These are phyloP conservation scores for Ceratonia siliqua DNA, from an alignment of 306 rosid species.

Conservation along the genomic window DNA sequence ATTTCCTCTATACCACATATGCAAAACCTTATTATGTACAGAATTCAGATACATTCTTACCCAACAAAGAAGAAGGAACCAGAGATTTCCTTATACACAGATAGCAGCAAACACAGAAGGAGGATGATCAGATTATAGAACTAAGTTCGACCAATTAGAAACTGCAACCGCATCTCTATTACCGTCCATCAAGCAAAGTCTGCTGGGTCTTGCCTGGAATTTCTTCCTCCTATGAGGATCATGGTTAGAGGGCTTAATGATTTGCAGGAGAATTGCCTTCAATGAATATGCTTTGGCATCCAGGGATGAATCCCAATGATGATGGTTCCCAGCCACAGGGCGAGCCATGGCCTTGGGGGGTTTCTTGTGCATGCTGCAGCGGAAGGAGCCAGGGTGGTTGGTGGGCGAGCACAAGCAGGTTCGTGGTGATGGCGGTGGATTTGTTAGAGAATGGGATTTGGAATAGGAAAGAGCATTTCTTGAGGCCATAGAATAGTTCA, in stretches of 20 bases:
- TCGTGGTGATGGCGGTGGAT: conserved; percentile 27
- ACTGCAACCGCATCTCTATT: conserved; percentile 32
- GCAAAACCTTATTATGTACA: conserved; percentile 9
- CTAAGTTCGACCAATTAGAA: conserved; percentile 19
- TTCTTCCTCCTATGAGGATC: conserved; percentile 50
- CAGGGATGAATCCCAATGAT: neutral
- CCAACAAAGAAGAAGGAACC: too few relatives aligned
- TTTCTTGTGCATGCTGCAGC: conserved; percentile 64
- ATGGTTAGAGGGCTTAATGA: conserved; percentile 50
- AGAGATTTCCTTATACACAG: neutral
- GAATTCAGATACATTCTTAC: neutral
- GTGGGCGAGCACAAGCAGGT: conserved; percentile 70
- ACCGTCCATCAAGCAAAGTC: conserved; percentile 48
- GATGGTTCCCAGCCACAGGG: neutral
- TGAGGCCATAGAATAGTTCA: conserved; percentile 43
- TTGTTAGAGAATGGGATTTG: conserved; percentile 7
- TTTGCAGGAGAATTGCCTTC: conserved; percentile 50
- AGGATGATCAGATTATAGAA: neutral
- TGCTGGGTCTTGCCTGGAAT: conserved; percentile 55
- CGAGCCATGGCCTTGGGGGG: neutral
- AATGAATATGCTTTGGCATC: conserved; percentile 29
- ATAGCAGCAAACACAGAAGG: neutral
- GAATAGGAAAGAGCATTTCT: conserved; percentile 1
- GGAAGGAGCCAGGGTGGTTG: conserved; percentile 67
- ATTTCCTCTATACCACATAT: neutral